These are phyloP conservation scores for Ascochyta koolunga DNA, from an alignment of 2,329 filamentous ascomycete species.

Conservation along the genomic window DNA sequence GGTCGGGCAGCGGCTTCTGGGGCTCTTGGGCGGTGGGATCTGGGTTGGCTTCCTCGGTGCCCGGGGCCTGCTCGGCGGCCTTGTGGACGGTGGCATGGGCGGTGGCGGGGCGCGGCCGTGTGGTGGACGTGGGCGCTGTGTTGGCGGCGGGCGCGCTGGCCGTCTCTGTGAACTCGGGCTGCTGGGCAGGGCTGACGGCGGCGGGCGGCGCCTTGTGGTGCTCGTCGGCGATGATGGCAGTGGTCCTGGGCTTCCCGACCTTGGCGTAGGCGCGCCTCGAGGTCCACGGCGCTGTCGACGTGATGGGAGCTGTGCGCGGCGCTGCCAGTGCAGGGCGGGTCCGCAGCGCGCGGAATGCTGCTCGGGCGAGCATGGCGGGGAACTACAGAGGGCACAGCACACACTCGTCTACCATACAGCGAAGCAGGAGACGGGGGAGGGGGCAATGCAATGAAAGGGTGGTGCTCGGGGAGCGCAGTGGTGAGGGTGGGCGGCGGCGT, in stretches of 20 bases:
- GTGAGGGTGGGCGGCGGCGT: background rate
- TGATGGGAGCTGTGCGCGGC: conserved; percentile 33
- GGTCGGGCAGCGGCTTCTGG: conserved; percentile 76
- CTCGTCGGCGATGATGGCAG: conserved; percentile 36
- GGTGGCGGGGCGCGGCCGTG: conserved; percentile 25
- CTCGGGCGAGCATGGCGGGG: conserved; percentile 43
- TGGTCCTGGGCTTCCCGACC: conserved; percentile 15
- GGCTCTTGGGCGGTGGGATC: conserved; percentile 56
- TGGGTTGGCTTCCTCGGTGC: conserved; percentile 45
- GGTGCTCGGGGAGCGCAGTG: background rate
- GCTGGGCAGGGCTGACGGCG: conserved; percentile 40
- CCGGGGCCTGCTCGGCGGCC: conserved; percentile 25
- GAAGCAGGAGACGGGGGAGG: background rate
- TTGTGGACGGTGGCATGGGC: conserved; percentile 21
- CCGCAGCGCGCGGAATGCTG: conserved; percentile 43
- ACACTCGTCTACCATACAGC: background rate
- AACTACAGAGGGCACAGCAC: background rate
- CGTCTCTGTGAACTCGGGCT: conserved; percentile 43
- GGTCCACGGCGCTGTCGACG: conserved; percentile 37
- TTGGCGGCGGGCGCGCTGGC: conserved; percentile 23
- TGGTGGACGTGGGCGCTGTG: conserved; percentile 23
- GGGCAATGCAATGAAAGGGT: background rate
- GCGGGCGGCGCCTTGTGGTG: conserved; percentile 30
- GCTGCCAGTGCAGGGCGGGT: conserved; percentile 33
- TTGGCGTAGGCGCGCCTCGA: conserved; percentile 36